Base-by-base conservation (phyloP, 495 filamentous ascomycete genomes). In the Podospora anserina region DNA sequence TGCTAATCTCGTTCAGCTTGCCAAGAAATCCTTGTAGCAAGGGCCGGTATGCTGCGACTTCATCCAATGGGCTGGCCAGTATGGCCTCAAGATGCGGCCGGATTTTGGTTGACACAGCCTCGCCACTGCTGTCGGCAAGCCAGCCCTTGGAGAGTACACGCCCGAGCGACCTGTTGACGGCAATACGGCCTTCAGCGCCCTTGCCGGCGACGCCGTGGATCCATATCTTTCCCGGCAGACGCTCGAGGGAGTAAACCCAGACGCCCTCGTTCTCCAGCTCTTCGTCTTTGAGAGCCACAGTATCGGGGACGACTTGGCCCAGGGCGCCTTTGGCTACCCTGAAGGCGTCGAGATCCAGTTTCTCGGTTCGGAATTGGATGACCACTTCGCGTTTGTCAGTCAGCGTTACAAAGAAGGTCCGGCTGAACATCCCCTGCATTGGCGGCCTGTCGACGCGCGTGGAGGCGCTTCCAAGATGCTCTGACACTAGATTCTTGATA, bases 101-200 rank as follows among this genome's bases (percentile, higher is more conserved):
- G 61, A 68, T 20, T 16, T 2, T 55, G 5, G 61, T 32, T 13
- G 28, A 27, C 9, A 64, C 54, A 30, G 61, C 60, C n/a, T 49
- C 54, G 28, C 28, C 20, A 20, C 61, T 60, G 27, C 23, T 23
- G 4, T 64, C 16, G 61, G 59, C 58, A 57, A 64, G 66, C 0
- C 30, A 64, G 30, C 67, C 67, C 23, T 39, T 68, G 4, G 54
- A 39, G 19, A 68, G 20, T 0, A 68, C 54, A 4, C 61, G 67
- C 9, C 67, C 67, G 23, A 68, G 61, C n/a, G 67, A 68, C 26
- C 28, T 64, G 61, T 60, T 68, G 61, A 68, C 34, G 6, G 67
- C 55, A 5, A 64, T 54, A 16, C 67, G 61, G 32, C 67, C 61
- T 15, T 64, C 49, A n/a, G 53, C 54, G 15, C 62, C 67, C 9